Conservation (phyloP, 2,329 filamentous ascomycete species). For the Magnaporthiopsis incrustans region DNA sequence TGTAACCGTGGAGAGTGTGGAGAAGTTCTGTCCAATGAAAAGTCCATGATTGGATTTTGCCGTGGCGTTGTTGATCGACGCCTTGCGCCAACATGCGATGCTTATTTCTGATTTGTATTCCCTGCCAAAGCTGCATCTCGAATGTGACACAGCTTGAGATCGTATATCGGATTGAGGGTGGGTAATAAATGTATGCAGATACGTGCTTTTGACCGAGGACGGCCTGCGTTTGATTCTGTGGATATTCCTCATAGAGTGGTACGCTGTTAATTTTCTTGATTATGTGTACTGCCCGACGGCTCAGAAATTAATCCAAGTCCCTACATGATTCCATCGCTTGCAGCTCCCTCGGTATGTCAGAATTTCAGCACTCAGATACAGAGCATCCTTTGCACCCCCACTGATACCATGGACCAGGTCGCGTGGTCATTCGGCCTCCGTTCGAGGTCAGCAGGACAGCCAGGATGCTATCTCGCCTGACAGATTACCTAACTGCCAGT, state of each 20-base stretch:
- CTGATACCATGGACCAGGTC: neutral
- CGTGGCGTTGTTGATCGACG: neutral
- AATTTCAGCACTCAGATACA: too few species aligned
- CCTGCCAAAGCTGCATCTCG: neutral
- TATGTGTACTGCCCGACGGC: too few species aligned
- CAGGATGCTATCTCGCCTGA: neutral
- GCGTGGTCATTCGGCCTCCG: neutral
- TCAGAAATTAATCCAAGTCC: too few species aligned
- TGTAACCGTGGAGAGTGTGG: too few species aligned
- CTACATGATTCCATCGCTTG: too few species aligned
- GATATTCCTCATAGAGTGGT: too few species aligned
- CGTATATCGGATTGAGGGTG: neutral
- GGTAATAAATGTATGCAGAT: neutral
- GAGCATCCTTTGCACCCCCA: neutral
- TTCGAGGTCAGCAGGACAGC: neutral
- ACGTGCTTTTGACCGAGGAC: neutral
- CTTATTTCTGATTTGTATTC: neutral
- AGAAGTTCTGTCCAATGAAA: neutral
- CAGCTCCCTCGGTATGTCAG: too few species aligned
- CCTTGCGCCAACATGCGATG: neutral
- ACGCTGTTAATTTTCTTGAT: too few species aligned
- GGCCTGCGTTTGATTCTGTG: too few species aligned
- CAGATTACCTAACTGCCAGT: neutral
- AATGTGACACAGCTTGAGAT: too few species aligned
- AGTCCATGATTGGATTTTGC: neutral